Conservation (phyloP, 768 basidiomycete genomes). For the Hortiboletus campestris region DNA sequence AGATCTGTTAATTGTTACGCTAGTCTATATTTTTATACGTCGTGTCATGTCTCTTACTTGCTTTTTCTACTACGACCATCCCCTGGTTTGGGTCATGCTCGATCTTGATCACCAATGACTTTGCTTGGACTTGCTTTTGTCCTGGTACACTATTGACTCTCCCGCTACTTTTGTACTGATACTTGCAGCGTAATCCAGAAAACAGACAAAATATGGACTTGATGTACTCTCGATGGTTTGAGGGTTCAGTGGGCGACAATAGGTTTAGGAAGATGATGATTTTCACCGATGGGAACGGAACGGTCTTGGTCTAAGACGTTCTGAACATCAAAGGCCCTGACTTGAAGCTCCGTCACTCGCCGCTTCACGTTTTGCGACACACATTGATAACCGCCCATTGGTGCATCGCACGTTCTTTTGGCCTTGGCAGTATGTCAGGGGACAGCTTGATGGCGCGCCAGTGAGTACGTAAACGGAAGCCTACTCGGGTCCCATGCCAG, state of each 20-base stretch:
- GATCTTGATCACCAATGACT: not conserved
- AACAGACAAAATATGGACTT: conserved; percentile 73
- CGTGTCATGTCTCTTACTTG: conserved; percentile 14
- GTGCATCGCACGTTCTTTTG: not conserved
- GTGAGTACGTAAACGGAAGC: conserved; percentile 13
- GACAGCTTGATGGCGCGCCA: too few species aligned
- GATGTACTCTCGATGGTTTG: not conserved
- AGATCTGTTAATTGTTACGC: conserved; percentile 27
- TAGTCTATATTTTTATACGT: conserved; percentile 28
- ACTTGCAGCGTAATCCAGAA: conserved; percentile 29
- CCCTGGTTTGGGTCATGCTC: not conserved
- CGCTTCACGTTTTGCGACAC: not conserved
- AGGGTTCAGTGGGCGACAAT: not conserved
- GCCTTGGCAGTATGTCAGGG: conserved; percentile 1
- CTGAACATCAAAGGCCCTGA: not conserved
- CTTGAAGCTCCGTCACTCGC: too few species aligned
- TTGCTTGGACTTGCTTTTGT: conserved; percentile 11
- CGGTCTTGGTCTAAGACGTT: not conserved
- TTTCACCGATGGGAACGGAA: not conserved
- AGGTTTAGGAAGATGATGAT: not conserved
- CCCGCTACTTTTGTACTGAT: conserved; percentile 6
- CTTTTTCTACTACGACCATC: conserved; percentile 4
- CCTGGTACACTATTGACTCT: conserved; percentile 12
- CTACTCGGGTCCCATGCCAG: too few species aligned
- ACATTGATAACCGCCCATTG: not conserved